These are phyloP conservation scores for Trichothecium sympodiale DNA, from an alignment of 2,329 filamentous ascomycete genomes.

Conservation along the genomic window DNA sequence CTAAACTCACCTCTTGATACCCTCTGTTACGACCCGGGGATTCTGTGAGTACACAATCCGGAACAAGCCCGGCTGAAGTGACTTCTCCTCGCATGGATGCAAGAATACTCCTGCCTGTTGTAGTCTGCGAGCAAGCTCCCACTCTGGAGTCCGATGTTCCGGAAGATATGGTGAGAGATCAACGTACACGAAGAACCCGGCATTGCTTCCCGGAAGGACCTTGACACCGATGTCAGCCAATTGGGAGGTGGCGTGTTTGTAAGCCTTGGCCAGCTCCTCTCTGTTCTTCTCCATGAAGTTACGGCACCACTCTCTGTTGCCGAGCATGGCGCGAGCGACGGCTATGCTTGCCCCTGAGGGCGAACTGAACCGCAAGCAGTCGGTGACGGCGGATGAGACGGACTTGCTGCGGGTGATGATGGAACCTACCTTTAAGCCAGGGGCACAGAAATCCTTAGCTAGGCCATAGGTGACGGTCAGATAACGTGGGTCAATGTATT, in stretches of 20 bases:
- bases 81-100: slow-evolving; percentile 34
- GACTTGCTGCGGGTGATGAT: slow-evolving; percentile 27
- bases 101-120: slow-evolving; percentile 36
- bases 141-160: slow-evolving; percentile 24
- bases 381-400: slow-evolving; percentile 22
- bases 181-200: slow-evolving; percentile 46
- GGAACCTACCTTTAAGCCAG: slow-evolving; percentile 38
- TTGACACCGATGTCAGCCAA: slow-evolving; percentile 29
- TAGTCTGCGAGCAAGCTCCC: slow-evolving; percentile 30
- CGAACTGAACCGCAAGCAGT: slow-evolving; percentile 33
- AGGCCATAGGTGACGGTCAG: slow-evolving; percentile 39
- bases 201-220: slow-evolving; percentile 35
- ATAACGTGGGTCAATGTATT: slow-evolving; percentile 31
- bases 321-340: slow-evolving; percentile 31
- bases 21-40: slow-evolving; percentile 21
- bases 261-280: slow-evolving; percentile 24
- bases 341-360: slow-evolving; percentile 31
- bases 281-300: slow-evolving; percentile 30
- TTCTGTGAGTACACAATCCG: slow-evolving; percentile 39
- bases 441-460: slow-evolving; percentile 39
- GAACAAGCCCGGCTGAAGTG: slow-evolving; percentile 38
- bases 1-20: slow-evolving; percentile 20
- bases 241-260: slow-evolving; percentile 23
- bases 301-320: slow-evolving; percentile 31
- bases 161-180: slow-evolving; percentile 34